Conservation (phyloP, 1,284 basidiomycete species). For the Melanopsichium pennsylvanicum region DNA sequence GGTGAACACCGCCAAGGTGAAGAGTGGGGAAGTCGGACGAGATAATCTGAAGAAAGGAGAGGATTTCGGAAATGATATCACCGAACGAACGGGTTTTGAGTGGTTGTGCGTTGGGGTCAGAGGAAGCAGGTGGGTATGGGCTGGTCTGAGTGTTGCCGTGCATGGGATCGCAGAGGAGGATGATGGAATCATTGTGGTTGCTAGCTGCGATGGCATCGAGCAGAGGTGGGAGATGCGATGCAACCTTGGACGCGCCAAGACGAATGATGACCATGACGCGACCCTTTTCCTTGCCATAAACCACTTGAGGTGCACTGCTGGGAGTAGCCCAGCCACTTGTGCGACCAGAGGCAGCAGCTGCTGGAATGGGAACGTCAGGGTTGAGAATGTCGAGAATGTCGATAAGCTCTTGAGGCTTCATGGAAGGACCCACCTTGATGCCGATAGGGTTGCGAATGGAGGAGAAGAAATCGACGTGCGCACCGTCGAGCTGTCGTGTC, state of each 20-base stretch:
- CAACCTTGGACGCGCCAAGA: conserved; percentile 82
- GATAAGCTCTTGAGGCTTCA: conserved; percentile 83
- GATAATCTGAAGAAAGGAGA: conserved; percentile 77
- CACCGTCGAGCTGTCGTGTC: conserved; percentile 89
- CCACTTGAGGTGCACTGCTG: conserved; percentile 11
- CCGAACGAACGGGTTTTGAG: conserved; percentile 81
- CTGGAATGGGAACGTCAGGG: conserved; percentile 70
- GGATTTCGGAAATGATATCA: conserved; percentile 88
- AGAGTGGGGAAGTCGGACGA: conserved; percentile 68
- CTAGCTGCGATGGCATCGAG: conserved; percentile 83
- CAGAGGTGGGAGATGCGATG: conserved; percentile 78
- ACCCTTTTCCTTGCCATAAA: conserved; percentile 73
- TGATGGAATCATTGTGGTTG: conserved; percentile 76
- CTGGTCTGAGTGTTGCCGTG: conserved; percentile 75
- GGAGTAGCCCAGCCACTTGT: conserved; percentile 26
- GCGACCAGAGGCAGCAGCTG: conserved; percentile 5
- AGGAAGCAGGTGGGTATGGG: conserved; percentile 47
- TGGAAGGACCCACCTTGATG: conserved; percentile 91
- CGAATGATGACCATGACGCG: conserved; percentile 89
- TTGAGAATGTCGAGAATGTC: conserved; percentile 79
- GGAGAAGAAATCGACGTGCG: conserved; percentile 81
- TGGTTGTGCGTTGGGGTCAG: conserved; percentile 47
- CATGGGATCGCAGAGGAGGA: conserved; percentile 97
- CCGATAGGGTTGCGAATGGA: conserved; percentile 96
- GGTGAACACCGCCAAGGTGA: conserved; percentile 88